Evolutionary conservation across 148 eudicot species (phyloP), one percentile per base, ranked within the genome.

Genomic region (Silene latifolia): DNA sequence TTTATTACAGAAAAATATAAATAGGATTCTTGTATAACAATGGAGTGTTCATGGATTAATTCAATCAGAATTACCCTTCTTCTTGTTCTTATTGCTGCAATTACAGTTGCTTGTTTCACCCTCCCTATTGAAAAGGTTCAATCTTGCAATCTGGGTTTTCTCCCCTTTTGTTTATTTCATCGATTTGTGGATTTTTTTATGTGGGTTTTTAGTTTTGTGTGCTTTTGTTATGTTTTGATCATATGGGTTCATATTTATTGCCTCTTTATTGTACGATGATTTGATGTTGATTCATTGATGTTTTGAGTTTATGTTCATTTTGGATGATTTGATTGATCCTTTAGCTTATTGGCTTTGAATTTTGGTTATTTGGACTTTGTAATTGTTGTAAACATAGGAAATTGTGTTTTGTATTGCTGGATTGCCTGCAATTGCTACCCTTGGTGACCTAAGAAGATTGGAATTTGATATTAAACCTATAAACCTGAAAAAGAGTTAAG

Each of bases 111-210:
- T 73, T 91, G 89, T 65, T 85, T 84, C 73, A 89, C 98, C 76
- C 90, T 91, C 19, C 98, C 98, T 24, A 75, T 90, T 48, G 89
- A 94, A 79, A 80, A 94, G 98, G 98, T 93, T 46, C 17, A 10
- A 5, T 29, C 74, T 69, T 58, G 47, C 25, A 20, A 35, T 68
- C 53, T 75, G 77, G 77, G 47, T 6, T 59, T 48, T 78, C 58
- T 57, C 5, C 19, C 70, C 54, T 4, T 3, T 8, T 64, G 27
- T 47, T 29, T 27, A 51, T 74, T 27, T 48, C 44, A 42, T 14
- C 24, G 46, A 21, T 80, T 76, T 15, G 23, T 72, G 39, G 2
- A 27, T 25, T 67, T 15, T 67, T 48, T 61, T 11, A 18, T 67
- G 18, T 71, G 63, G 74, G 25, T 73, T 59, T 25, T 20, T 24